Evolutionary conservation across 139 green algal species (phyloP), one percentile per base, ranked within the genome.

Genomic region (Monoraphidium neglectum): DNA sequence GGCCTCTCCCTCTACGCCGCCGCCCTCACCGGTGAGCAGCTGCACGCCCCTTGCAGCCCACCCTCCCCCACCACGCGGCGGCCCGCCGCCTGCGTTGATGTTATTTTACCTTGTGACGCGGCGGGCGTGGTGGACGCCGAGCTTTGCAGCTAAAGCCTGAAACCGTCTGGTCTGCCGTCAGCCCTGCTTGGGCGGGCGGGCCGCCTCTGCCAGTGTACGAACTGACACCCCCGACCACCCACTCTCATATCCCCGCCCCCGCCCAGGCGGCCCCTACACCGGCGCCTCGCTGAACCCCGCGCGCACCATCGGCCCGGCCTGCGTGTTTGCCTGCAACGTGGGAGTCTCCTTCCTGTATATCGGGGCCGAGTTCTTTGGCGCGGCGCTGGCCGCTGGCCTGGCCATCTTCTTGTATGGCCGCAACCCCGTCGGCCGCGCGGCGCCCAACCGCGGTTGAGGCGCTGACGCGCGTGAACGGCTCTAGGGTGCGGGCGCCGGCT

Each of bases 271-370:
- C 4, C 91, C 81, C 2, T 92, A 92, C 80, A 92, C 89, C 6
- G 89, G 89, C 33, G 88, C 91, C 21, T 88, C 83, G 33, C 82
- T 95, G 38, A 95, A 95, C 80, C 91, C 91, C 21, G 91, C 91
- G 0, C 87, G 91, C 59, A 92, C 92, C 32, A 85, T 95, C 23
- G 91, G 89, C 36, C 91, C 91, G 30, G 87, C 91, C 23, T 76
- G 89, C 30, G 86, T 92, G 33, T 94, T 92, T 77, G 78, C 80
- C 57, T 92, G 89, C 84, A 86, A 91, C 53, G 81, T 85, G 5
- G 81, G 81, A 81, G 85, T 88, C 2, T 89, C 86, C 15, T 90
- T 90, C 66, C 60, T 93, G 2, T 95, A 94, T 69, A 89, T 95
- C 56, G 66, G 89, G 32, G 87, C 79, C 0, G 74, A 94, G 80